phyloP scores from a whole-genome alignment of 2,329 filamentous ascomycete species.

The Podosphaera xanthii region DNA sequence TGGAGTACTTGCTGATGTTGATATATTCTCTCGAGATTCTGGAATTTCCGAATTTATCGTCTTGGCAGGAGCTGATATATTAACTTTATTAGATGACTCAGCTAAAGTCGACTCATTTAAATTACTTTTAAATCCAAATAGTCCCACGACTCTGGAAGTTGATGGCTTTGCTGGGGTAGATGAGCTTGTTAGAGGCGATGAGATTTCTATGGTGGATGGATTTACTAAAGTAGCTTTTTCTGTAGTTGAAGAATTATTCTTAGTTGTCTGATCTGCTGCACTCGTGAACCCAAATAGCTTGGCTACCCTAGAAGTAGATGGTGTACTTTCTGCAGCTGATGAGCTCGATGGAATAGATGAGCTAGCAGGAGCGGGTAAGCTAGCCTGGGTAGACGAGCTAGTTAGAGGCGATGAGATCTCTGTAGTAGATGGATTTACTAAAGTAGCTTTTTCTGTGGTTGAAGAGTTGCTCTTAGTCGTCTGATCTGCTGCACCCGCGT shows the following conservation, averaged over 20 bases:
- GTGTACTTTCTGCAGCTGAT: background rate
- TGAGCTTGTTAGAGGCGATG: background rate
- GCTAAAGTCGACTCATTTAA: background rate
- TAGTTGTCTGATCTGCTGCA: background rate
- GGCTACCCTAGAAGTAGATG: background rate
- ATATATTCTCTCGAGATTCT: background rate
- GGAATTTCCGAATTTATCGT: background rate
- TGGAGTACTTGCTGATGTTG: background rate
- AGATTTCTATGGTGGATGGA: background rate
- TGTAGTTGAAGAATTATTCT: background rate
- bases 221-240: background rate
- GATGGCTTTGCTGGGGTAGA: background rate
- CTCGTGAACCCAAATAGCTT: background rate
- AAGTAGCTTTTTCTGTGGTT: background rate
- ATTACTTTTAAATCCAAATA: too few species aligned
- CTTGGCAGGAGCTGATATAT: background rate
- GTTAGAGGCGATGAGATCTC: background rate
- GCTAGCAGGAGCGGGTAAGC: background rate
- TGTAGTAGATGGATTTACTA: background rate
- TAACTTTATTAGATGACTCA: background rate
- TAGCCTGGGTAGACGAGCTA: background rate
- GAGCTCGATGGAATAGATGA: background rate
- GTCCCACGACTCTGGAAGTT: background rate
- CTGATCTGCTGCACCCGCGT: background rate
- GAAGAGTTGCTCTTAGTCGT: background rate